Evolutionary conservation across 1,284 basidiomycete species (phyloP), one percentile per base, ranked within the genome.

Genomic region (Volvariella surrecta): DNA sequence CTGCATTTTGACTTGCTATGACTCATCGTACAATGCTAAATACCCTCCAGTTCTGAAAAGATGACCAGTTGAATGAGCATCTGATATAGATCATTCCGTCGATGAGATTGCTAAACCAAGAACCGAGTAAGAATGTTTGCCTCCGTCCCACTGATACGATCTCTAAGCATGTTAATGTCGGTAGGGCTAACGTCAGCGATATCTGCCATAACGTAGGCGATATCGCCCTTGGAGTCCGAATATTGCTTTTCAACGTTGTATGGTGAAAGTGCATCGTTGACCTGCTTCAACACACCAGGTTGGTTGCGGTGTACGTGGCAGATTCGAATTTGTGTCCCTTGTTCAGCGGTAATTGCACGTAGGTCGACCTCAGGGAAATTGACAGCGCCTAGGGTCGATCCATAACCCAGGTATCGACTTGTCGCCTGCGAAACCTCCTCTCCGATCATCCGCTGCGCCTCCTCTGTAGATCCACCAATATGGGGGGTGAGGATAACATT

Each of bases 181-280:
- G 73, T 70, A 50, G 83, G 77, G 56, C 84, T 88, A 52, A 98
- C 93, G 52, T 91, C 81, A 24, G 87, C 82, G 54, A 99, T 95
- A 66, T 99, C 95, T 15, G 92, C 93, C 79, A 98, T 85, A 51
- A 98, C 76, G 63, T 95, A 96, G 16, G 93, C 95, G 44, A 95
- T 73, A 52, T 95, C 93, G 53, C 91, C 92, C 68, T 92, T 92
- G 44, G 89, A 93, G 61, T 98, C 94, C 15, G 95, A 93, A 66
- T 87, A 96, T 67, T 99, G 96, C 73, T 99, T 98, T 69, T 97
- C 94, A 59, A 99, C 95, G 66, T 99, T 99, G 76, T 95, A 93
- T 39, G 88, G 82, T 45, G 88, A 89, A 39, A 99, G 70, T 21
- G 80, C 79, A 55, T 95, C 89, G 75, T 99, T 99, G 72, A 99